phyloP scores from a whole-genome alignment of 2,329 filamentous ascomycete species.

The Zymoseptoria crescenta region DNA sequence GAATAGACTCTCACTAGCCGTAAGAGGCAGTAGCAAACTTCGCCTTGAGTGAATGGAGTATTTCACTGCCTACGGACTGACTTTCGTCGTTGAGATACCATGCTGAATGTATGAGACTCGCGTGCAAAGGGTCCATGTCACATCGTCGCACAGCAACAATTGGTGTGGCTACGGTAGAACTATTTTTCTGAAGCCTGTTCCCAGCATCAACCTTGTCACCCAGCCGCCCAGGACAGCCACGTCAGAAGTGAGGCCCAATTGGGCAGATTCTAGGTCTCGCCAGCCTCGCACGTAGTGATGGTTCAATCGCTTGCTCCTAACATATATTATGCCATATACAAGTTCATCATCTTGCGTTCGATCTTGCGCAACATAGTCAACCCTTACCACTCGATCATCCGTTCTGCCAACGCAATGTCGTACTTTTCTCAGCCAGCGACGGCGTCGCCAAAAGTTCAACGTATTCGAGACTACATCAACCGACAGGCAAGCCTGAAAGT shows the following conservation, averaged over 20 bases:
- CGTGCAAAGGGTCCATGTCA: neutral
- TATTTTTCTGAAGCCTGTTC: neutral
- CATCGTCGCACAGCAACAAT: neutral
- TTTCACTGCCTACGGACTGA: neutral
- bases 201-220: neutral
- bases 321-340: neutral
- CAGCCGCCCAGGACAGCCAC: neutral
- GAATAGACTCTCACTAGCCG: neutral
- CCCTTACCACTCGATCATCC: neutral
- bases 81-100: neutral
- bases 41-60: neutral
- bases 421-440: neutral
- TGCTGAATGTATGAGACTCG: neutral
- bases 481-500: neutral
- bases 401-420: neutral
- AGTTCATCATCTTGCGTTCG: neutral
- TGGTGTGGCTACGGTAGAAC: neutral
- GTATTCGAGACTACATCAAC: neutral
- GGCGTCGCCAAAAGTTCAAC: neutral
- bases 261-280: neutral
- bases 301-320: neutral
- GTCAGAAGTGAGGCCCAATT: neutral
- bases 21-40: neutral
- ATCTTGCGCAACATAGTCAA: neutral
- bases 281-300: neutral